Evolutionary conservation across 257 asterid species (phyloP).

Genomic region (Solanum raphanifolium): DNA sequence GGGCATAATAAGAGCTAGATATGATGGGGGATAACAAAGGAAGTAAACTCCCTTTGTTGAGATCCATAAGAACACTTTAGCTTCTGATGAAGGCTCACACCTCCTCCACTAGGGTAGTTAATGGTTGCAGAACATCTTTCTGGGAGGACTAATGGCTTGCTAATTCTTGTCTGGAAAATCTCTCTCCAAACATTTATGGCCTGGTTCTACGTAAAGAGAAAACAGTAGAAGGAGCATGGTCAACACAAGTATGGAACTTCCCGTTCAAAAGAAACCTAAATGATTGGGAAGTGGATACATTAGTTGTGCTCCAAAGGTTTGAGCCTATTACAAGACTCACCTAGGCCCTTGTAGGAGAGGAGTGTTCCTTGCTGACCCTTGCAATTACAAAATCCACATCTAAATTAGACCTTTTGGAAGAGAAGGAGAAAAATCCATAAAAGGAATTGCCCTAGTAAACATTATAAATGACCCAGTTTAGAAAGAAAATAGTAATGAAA

Average conservation of each 20-base stretch:
- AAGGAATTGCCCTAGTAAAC: not conserved
- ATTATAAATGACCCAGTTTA: not conserved
- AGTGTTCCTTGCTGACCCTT: not conserved
- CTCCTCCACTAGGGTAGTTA: not conserved
- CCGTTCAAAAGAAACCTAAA: not conserved
- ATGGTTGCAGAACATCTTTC: not conserved
- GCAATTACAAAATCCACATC: not conserved
- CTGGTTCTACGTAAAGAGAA: not conserved
- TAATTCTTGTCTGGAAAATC: not conserved
- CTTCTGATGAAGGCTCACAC: not conserved
- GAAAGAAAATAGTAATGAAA: not conserved
- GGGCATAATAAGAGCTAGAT: not conserved
- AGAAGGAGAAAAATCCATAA: not conserved
- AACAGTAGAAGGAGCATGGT: not conserved
- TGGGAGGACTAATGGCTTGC: not conserved
- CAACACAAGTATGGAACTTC: not conserved
- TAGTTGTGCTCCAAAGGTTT: not conserved
- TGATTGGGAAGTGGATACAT: not conserved
- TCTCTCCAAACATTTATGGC: not conserved
- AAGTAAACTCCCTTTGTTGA: not conserved
- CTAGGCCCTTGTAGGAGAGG: not conserved
- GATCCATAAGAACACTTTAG: not conserved
- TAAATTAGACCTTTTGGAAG: not conserved
- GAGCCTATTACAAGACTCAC: not conserved
- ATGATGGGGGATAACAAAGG: not conserved